Conservation (phyloP, 495 filamentous ascomycete species). For the Sphaerosporella brunnea region DNA sequence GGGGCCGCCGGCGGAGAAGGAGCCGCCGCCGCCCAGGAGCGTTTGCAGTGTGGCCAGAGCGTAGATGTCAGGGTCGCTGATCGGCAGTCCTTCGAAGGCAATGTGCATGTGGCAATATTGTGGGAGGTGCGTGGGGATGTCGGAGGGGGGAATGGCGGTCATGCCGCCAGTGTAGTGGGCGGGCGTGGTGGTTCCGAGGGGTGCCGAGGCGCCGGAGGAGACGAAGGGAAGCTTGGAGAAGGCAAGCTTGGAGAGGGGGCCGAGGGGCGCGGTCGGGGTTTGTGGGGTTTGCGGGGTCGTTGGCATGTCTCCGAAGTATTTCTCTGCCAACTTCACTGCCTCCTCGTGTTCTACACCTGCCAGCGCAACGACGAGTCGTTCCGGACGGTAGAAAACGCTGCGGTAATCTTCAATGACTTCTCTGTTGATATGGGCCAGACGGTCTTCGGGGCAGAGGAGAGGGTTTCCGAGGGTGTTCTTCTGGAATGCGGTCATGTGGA, state of each 20-base stretch:
- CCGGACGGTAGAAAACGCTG: constrained; percentile 66
- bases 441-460: constrained; percentile 72
- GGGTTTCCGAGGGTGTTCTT: constrained; percentile 92
- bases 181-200: constrained; percentile 30
- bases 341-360: constrained; percentile 72
- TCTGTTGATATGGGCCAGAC: constrained; percentile 58
- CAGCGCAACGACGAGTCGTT: constrained; percentile 85
- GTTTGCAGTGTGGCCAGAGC: constrained; percentile 92
- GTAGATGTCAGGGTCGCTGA: constrained; percentile 81
- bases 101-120: constrained; percentile 80
- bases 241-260: constrained; percentile 68
- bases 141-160: constrained; percentile 62
- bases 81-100: constrained; percentile 87
- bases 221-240: constrained; percentile 75
- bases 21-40: constrained; percentile 86
- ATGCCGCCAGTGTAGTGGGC: constrained; percentile 91
- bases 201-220: constrained; percentile 44
- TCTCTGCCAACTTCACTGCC: constrained; percentile 60
- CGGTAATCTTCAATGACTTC: constrained; percentile 61
- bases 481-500: constrained; percentile 88
- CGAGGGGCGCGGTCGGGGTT: constrained; percentile 26
- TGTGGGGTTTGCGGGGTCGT: constrained; percentile 25
- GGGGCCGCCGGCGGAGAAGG: constrained; percentile 91
- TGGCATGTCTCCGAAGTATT: constrained; percentile 85
- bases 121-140: constrained; percentile 55